Evolutionary conservation across 225 moss, liverwort and hornwort species (phyloP).

Genomic region (Marchantia paleacea): DNA sequence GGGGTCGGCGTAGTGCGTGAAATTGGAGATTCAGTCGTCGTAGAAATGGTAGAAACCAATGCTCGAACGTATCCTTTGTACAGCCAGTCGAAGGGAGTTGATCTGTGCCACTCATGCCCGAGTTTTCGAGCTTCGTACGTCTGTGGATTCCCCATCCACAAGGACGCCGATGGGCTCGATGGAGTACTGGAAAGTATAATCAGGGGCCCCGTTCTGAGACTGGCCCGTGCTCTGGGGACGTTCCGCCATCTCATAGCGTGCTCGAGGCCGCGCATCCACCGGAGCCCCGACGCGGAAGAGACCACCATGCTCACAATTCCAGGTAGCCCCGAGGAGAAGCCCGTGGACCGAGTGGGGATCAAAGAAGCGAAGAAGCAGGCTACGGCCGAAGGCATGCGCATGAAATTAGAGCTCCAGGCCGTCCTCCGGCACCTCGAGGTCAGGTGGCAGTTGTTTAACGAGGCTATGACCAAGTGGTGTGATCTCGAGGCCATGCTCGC

Average conservation of each 20-base stretch:
- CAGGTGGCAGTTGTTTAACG: constrained; percentile 87
- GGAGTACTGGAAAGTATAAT: constrained; percentile 36
- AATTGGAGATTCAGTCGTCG: not conserved
- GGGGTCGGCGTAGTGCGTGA: not conserved
- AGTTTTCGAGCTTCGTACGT: constrained; percentile 30
- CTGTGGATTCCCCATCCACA: constrained; percentile 31
- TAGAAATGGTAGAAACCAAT: constrained; percentile 14
- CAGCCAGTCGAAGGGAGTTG: constrained; percentile 24
- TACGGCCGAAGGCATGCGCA: constrained; percentile 37
- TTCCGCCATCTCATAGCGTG: constrained; percentile 61
- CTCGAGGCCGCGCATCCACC: constrained; percentile 53
- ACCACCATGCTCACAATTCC: constrained; percentile 33
- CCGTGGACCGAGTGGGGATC: not conserved
- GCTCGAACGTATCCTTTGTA: constrained; percentile 22
- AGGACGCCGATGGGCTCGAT: constrained; percentile 30
- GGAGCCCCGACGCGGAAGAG: constrained; percentile 47
- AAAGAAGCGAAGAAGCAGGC: constrained; percentile 28
- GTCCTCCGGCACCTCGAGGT: constrained; percentile 84
- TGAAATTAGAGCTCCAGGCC: constrained; percentile 42
- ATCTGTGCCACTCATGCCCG: constrained; percentile 11
- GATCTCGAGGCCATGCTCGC: constrained; percentile 93
- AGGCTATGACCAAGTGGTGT: constrained; percentile 77
- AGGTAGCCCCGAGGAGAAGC: constrained; percentile 1
- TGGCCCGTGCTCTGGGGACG: constrained; percentile 42
- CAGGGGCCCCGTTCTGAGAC: constrained; percentile 32